A percentile compares a stretch with the other conserved stretches of the same genome.
Conservation (phyloP, 176 grass and related monocot species). For the Pontederia crassipes region DNA sequence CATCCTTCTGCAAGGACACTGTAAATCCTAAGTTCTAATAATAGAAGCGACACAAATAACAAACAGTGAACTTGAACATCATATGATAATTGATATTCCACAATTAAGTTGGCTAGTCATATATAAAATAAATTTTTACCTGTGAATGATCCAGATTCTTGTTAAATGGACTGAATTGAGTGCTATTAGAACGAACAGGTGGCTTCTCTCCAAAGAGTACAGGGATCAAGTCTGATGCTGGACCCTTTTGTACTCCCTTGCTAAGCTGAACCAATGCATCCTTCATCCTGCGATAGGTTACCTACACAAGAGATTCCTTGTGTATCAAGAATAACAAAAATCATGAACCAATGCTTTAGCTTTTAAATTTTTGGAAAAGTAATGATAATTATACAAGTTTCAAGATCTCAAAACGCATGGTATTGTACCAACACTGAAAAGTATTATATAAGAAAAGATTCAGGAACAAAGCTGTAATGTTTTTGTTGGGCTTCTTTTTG, state of each 20-base stretch:
- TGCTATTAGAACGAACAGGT: slow-evolving; percentile 49
- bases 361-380: no score
- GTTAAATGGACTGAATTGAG: slow-evolving; percentile 79
- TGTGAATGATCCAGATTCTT: slow-evolving; percentile 94
- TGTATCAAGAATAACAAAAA: background rate
- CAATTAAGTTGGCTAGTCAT: no score
- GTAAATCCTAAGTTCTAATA: slow-evolving; percentile 1
- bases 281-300: slow-evolving; percentile 92
- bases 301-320: slow-evolving; percentile 29
- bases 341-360: slow-evolving; percentile 1
- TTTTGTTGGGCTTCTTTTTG: no score
- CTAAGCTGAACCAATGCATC: slow-evolving; percentile 83
- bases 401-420: no score
- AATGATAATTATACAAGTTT: no score
- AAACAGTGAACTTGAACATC: background rate
- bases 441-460: no score
- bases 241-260: slow-evolving; percentile 62
- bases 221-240: slow-evolving; percentile 69
- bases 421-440: no score
- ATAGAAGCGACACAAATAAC: background rate
- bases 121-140: slow-evolving; percentile 23
- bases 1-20: slow-evolving; percentile 53
- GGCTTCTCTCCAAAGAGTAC: slow-evolving; percentile 85
- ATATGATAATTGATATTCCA: no score
- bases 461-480: no score